Evolutionary conservation across 2,329 filamentous ascomycete species (phyloP).

Genomic region (Colletotrichum lini): DNA sequence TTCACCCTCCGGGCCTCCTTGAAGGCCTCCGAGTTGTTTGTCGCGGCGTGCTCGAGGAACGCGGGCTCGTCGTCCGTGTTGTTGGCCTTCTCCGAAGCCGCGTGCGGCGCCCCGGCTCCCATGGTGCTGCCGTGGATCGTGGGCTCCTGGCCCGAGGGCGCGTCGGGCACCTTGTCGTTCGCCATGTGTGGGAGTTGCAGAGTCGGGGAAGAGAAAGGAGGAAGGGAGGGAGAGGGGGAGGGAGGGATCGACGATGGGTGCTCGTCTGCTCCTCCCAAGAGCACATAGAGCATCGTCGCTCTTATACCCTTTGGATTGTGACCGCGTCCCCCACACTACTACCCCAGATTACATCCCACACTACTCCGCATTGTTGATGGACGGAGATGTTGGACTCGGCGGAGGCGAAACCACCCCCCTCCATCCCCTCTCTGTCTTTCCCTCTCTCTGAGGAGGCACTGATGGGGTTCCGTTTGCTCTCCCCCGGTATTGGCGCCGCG

Average conservation of each 20-base stretch:
- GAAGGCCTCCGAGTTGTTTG: slow-evolving; percentile 8
- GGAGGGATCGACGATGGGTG: background rate
- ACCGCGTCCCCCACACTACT: slow-evolving; percentile 3
- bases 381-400: slow-evolving; percentile 2
- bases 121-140: background rate
- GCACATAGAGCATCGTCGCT: background rate
- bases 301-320: slow-evolving; percentile 13
- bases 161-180: background rate
- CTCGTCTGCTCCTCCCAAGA: too few relatives aligned
- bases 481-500: background rate
- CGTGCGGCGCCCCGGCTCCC: slow-evolving; percentile 12
- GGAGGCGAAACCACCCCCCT: background rate
- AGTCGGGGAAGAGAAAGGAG: background rate
- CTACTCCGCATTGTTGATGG: slow-evolving; percentile 8
- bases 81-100: slow-evolving; percentile 11
- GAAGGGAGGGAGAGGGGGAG: background rate
- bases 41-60: background rate
- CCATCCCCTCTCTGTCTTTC: too few relatives aligned
- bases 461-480: background rate
- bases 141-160: slow-evolving; percentile 5
- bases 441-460: background rate
- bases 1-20: slow-evolving; percentile 12
- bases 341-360: slow-evolving; percentile 22
- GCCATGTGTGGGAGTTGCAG: slow-evolving; percentile 11
- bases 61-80: background rate